A percentile compares a stretch with the other conserved stretches of the same genome.
Conservation (phyloP, 192 early-diverging fungal genomes). For the Phycomyces nitens region DNA sequence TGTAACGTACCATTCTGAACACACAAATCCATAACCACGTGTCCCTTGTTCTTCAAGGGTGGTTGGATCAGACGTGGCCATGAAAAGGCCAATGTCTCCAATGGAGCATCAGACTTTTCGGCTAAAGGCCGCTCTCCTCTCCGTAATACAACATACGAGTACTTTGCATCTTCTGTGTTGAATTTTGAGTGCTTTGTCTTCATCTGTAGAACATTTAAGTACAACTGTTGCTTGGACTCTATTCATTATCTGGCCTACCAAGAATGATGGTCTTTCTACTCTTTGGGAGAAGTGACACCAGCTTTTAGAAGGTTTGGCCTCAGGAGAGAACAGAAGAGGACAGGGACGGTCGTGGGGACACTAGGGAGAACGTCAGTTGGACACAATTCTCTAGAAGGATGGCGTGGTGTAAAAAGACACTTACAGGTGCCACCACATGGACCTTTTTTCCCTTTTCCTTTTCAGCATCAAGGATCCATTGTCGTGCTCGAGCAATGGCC, state of each 20-base stretch:
- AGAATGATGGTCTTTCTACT: conserved; percentile 58
- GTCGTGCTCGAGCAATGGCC: conserved; percentile 63
- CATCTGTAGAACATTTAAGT: conserved; percentile 38
- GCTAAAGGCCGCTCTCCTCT: conserved; percentile 52
- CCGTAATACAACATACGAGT: conserved; percentile 75
- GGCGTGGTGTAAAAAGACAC: conserved; percentile 1
- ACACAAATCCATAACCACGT: conserved; percentile 71
- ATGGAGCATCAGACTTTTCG: not conserved
- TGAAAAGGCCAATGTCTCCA: conserved; percentile 43
- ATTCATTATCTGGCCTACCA: conserved; percentile 32
- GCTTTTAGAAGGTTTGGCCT: conserved; percentile 30
- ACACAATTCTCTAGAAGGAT: not conserved
- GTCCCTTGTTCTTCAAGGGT: conserved; percentile 74
- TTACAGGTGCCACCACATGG: conserved; percentile 80
- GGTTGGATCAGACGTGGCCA: conserved; percentile 75
- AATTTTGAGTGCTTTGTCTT: conserved; percentile 60
- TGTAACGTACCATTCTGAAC: conserved; percentile 34
- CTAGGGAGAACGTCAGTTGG: conserved; percentile 13
- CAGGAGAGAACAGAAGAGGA: conserved; percentile 55
- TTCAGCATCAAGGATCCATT: conserved; percentile 52
- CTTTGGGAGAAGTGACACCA: conserved; percentile 88
- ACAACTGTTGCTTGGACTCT: not conserved
- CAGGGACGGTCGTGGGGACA: conserved; percentile 74
- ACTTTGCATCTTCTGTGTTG: conserved; percentile 71
- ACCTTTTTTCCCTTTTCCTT: conserved; percentile 27